Conservation (phyloP, 164 flowering plant genomes). For the Stephania cephalantha region DNA sequence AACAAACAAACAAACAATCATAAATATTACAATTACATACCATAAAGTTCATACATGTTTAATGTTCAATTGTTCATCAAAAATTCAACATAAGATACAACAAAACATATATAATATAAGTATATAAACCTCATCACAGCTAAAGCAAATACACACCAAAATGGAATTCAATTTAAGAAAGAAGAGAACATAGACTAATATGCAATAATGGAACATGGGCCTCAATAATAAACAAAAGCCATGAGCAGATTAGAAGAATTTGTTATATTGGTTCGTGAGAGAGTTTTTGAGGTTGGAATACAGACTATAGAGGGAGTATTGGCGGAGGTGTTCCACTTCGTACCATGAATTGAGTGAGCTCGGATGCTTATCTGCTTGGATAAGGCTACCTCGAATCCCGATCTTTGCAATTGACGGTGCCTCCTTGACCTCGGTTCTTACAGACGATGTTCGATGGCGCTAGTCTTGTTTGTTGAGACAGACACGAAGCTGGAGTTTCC, state of each 20-base stretch:
- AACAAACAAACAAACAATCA: too few relatives aligned
- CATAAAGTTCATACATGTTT: too few relatives aligned
- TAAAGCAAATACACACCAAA: neutral
- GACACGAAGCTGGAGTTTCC: conserved; percentile 46
- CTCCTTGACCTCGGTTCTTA: conserved; percentile 48
- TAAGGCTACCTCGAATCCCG: conserved; percentile 83
- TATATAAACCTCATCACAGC: neutral
- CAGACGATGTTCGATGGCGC: conserved; percentile 67
- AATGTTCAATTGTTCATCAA: too few relatives aligned
- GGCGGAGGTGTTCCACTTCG: conserved; percentile 76
- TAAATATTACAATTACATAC: too few relatives aligned
- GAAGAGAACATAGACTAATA: neutral
- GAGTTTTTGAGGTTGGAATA: conserved; percentile 69
- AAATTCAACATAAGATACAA: too few relatives aligned
- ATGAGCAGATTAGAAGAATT: conserved; percentile 33
- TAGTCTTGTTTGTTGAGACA: conserved; percentile 87
- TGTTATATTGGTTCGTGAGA: conserved; percentile 68
- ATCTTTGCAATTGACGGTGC: conserved; percentile 83
- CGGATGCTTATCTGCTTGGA: conserved; percentile 90
- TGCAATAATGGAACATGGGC: neutral
- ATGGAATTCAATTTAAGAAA: conserved; percentile 5
- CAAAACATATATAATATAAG: too few relatives aligned
- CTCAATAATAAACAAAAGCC: neutral
- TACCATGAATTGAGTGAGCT: conserved; percentile 84
- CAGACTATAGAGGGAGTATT: conserved; percentile 81